Evolutionary conservation across 2,329 filamentous ascomycete genomes (phyloP).

Genomic region (Aspergillus caelatus): DNA sequence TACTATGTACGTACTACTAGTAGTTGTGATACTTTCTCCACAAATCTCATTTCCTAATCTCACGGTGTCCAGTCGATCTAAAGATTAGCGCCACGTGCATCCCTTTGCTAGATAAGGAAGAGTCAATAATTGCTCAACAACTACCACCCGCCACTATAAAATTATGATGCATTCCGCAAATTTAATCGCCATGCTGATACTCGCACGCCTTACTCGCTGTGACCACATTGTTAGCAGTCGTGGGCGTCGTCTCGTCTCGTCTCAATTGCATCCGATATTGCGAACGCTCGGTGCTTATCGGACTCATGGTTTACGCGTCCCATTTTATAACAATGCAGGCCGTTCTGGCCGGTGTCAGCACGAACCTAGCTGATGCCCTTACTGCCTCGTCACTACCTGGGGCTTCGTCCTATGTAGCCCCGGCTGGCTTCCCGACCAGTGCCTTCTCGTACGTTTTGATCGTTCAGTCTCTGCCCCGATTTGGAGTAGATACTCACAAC

Average conservation of each 20-base stretch:
- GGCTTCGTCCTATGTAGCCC: constrained; percentile 28
- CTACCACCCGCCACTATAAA: not conserved
- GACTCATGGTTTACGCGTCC: not conserved
- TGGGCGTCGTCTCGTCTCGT: not conserved
- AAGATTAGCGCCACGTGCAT: constrained; percentile 3
- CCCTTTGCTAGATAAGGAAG: not conserved
- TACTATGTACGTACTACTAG: not conserved
- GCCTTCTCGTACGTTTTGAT: constrained; percentile 46
- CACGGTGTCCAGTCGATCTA: not conserved
- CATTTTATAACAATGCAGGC: constrained; percentile 12
- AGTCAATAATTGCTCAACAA: not conserved
- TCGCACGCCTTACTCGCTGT: no score
- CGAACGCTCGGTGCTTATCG: not conserved
- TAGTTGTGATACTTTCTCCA: not conserved
- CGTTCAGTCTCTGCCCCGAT: not conserved
- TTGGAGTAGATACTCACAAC: not conserved
- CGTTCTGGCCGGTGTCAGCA: constrained; percentile 12
- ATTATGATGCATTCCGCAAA: not conserved
- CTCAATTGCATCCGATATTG: not conserved
- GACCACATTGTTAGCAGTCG: not conserved
- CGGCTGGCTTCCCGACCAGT: constrained; percentile 54
- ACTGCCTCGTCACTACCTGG: constrained; percentile 25
- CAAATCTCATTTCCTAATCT: not conserved
- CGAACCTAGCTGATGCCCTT: constrained; percentile 4
- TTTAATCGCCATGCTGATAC: not conserved